phyloP scores from a whole-genome alignment of 371 early-diverging fungal species.

The Coemansia linderi region DNA sequence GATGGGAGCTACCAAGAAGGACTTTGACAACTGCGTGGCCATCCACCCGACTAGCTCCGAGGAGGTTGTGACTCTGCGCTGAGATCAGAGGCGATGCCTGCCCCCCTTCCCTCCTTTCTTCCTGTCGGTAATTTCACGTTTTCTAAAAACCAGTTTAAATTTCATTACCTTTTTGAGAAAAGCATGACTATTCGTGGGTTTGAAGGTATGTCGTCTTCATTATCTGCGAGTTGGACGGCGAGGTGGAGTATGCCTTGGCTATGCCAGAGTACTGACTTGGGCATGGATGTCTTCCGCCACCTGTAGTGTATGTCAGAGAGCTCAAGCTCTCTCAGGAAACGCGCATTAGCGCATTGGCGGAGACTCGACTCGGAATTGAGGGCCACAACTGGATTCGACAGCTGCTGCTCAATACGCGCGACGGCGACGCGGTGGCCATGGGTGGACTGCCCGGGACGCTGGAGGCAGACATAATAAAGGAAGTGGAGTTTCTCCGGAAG shows the following conservation, averaged over 20 bases:
- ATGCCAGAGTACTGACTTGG: not conserved
- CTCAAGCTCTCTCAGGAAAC: slow-evolving; percentile 63
- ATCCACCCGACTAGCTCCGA: slow-evolving; percentile 98
- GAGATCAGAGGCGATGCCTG: not conserved
- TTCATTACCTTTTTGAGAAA: not conserved
- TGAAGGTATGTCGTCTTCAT: slow-evolving; percentile 20
- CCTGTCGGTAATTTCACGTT: not conserved
- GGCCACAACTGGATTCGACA: slow-evolving; percentile 76
- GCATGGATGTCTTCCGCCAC: not conserved
- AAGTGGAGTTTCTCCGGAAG: slow-evolving; percentile 64
- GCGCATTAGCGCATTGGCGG: slow-evolving; percentile 64
- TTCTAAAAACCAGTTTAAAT: not conserved
- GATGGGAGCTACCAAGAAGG: slow-evolving; percentile 95
- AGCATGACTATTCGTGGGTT: slow-evolving; percentile 41
- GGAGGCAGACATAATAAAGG: slow-evolving; percentile 64
- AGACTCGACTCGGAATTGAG: slow-evolving; percentile 74
- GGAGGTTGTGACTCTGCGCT: slow-evolving; percentile 70
- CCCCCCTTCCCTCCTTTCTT: slow-evolving; percentile 1
- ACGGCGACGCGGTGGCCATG: slow-evolving; percentile 67
- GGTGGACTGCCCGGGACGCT: slow-evolving; percentile 71
- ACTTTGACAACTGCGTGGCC: slow-evolving; percentile 94
- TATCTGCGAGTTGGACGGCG: not conserved
- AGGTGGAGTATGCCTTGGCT: not conserved
- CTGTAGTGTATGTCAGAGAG: slow-evolving; percentile 64
- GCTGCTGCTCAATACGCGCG: slow-evolving; percentile 59